Base-by-base conservation (phyloP, 345 rosid genomes). In the Fremontodendron californicum region DNA sequence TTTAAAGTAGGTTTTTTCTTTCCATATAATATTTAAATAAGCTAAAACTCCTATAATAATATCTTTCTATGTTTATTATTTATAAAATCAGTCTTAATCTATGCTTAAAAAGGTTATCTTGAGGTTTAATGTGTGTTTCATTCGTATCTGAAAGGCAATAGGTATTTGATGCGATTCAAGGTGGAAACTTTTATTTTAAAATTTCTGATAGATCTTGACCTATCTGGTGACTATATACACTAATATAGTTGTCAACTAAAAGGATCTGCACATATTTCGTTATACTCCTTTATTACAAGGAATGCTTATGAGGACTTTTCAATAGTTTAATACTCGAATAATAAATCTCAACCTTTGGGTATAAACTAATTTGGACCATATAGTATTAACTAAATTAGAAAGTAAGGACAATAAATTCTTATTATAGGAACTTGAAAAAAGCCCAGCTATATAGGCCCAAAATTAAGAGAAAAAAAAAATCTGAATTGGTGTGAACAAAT, bases 311-410 rank as follows among this genome's bases (percentile, higher is more conserved):
- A 63, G 18, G 25, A 63, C 73, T 3, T 70, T 9, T 70, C 52
- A 19, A 18, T 70, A 52, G 48, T 9, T 29, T 16, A 15, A 46
- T 69, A 11, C 58, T 48, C 21, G 16, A 13, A 66, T 66, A 68
- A 68, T 45, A 49, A 45, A 25, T 27, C 51, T 68, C 29, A 46
- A 68, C n/a, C 55, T 43, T 45, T 25, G 35, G 25, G 25, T 13
- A 45, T 27, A 45, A 49, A 68, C 39, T 45, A 45, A 25, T 13
- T 15, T 70, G 33, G 54, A 48, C 27, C 16, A 46, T 45, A 21
- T 40, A 13, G 21, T 70, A 48, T 70, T 48, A 70, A 70, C 21
- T 70, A 48, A 67, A 21, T 21, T 67, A 42, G 70, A 65, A n/a
- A 37, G 29, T 3, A 65, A 37, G 16, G 70, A 13, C 71, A 42